Base-by-base conservation (phyloP, 1,139 yeast genomes). In the Hyphopichia wangnamkhiaoensis region DNA sequence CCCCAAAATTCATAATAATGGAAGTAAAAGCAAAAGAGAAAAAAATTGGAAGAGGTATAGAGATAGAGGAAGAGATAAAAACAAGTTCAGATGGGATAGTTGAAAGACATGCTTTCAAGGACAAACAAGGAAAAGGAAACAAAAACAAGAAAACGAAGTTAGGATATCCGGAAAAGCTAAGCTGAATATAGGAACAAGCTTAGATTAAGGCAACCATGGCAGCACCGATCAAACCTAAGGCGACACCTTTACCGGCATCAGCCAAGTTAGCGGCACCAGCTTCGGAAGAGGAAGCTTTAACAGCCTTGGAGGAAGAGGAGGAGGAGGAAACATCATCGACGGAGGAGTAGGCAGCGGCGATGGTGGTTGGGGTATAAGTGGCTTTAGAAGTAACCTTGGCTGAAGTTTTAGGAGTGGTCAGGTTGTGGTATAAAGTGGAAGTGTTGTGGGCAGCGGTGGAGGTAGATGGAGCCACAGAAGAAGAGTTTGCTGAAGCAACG, bases 201-300 rank as follows among this genome's bases (percentile, higher is more conserved):
- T 61, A 72, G 43, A 76, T 58, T 47, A 78, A 68, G 40, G 78
- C 76, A 49, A 76, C 74, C 40, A 71, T 59, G 34, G 74, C 67
- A 45, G 71, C 55, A 50, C 77, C 79, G 31, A 74, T 58, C 39
- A 76, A 53, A 50, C 82, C 82, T 41, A 76, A 54, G 17, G 76
- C 63, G 38, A 71, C 53, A 34, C 76, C 74, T 34, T 54, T 48
- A 41, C 63, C 54, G 29, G 53, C 56, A 49, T 68, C 63, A 46
- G 54, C 58, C 59, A 66, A 49, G 50, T 61, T 38, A 34, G 63
- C 63, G 37, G 68, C 77, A 33, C 59, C 67, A 37, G 62, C 64
- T 20, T 44, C 44, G 30, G 58, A 45, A 14, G 53, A 38, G 7
- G 55, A 40, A 17, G 49, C 45, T 30, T 49, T 36, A 29, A 37